Evolutionary conservation across 352 stramenopile species (phyloP).

Genomic region (Globisporangium abappressorium): DNA sequence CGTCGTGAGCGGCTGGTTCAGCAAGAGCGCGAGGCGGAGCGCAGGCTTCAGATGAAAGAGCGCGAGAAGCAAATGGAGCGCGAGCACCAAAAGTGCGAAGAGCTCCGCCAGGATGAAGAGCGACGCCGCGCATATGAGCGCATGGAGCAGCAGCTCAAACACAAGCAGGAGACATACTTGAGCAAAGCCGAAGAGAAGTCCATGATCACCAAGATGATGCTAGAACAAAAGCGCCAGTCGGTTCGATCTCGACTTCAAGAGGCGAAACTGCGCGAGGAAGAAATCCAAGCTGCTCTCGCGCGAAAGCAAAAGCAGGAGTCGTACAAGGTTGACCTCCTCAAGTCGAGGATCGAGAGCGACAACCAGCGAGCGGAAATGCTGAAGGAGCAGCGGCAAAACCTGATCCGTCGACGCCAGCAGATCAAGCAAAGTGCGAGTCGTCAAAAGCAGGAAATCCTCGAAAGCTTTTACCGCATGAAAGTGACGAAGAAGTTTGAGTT

Average conservation of each 20-base stretch:
- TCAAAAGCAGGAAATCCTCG: constrained; percentile 72
- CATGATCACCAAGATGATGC: constrained; percentile 41
- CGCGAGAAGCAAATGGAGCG: constrained; percentile 48
- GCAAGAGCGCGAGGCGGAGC: constrained; percentile 45
- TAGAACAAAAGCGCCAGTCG: constrained; percentile 48
- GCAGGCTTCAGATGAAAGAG: constrained; percentile 40
- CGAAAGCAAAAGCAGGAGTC: constrained; percentile 63
- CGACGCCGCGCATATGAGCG: constrained; percentile 48
- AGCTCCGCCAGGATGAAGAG: constrained; percentile 49
- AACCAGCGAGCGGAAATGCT: constrained; percentile 49
- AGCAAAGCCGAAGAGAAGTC: constrained; percentile 57
- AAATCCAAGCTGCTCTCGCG: constrained; percentile 58
- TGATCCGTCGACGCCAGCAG: constrained; percentile 60
- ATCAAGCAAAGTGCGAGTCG: constrained; percentile 57
- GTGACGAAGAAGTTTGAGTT: constrained; percentile 75
- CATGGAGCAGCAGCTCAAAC: constrained; percentile 53
- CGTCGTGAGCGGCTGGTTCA: constrained; percentile 43
- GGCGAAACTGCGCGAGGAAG: constrained; percentile 74
- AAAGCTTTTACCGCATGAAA: constrained; percentile 83
- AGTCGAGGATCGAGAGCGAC: constrained; percentile 64
- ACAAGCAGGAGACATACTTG: constrained; percentile 41
- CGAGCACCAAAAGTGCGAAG: constrained; percentile 47
- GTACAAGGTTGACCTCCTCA: constrained; percentile 53
- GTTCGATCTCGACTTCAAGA: constrained; percentile 57
- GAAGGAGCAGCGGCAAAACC: constrained; percentile 49